Conservation (phyloP, 2,329 filamentous ascomycete species). For the Neofusicoccum ribis region DNA sequence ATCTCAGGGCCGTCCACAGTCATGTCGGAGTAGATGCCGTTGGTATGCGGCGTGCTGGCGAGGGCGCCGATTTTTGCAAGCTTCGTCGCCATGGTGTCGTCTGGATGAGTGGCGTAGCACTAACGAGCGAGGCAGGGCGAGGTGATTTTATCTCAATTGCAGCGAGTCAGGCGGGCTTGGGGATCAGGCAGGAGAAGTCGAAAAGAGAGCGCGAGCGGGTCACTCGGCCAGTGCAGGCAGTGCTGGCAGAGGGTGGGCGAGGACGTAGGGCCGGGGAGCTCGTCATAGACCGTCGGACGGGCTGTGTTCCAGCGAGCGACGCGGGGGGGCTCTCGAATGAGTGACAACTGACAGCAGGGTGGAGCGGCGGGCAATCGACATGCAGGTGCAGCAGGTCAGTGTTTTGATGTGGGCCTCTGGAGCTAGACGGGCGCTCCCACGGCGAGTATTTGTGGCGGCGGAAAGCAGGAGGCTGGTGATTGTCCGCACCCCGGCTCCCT, state of each 20-base stretch:
- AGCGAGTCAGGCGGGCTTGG: constrained; percentile 5
- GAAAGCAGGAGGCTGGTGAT: constrained; percentile 15
- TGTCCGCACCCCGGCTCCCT: not conserved
- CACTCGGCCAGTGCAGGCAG: constrained; percentile 1
- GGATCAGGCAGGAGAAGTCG: constrained; percentile 6
- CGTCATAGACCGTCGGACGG: constrained; percentile 10
- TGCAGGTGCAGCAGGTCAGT: constrained; percentile 9
- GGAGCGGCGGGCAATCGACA: constrained; percentile 1
- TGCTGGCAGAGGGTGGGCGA: not conserved
- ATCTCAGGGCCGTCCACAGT: constrained; percentile 88
- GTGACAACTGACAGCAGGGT: constrained; percentile 8
- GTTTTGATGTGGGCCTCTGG: constrained; percentile 12
- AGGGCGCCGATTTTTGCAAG: constrained; percentile 30
- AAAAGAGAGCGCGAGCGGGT: constrained; percentile 14
- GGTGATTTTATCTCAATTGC: not conserved
- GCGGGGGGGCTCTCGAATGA: constrained; percentile 12
- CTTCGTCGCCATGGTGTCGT: constrained; percentile 37
- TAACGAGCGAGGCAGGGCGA: not conserved
- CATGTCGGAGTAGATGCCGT: constrained; percentile 94
- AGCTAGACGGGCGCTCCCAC: not conserved
- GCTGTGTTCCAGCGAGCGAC: not conserved
- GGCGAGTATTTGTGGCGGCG: constrained; percentile 15
- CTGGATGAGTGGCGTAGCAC: not conserved
- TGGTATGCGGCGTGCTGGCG: constrained; percentile 69
- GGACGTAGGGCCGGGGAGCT: not conserved